These are phyloP conservation scores for Terana coerulea DNA, from an alignment of 768 basidiomycete species.

Conservation along the genomic window DNA sequence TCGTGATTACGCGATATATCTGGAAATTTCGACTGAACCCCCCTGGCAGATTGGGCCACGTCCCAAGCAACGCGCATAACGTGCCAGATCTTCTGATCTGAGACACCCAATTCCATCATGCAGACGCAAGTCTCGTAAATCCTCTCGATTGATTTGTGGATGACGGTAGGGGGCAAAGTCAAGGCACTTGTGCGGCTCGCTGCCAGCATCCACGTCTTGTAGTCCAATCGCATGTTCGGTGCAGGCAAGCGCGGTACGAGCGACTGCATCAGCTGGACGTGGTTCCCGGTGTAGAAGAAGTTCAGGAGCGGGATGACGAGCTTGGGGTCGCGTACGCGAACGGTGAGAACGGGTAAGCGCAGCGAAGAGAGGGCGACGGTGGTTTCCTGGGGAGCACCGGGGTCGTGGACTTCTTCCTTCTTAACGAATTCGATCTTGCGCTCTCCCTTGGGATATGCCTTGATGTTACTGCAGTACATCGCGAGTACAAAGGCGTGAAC, in stretches of 20 bases:
- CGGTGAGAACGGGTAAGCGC: conserved; percentile 1
- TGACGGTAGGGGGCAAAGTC: background rate
- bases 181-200: background rate
- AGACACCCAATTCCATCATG: conserved; percentile 41
- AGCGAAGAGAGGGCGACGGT: background rate
- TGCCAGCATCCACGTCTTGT: background rate
- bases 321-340: background rate
- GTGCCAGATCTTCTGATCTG: conserved; percentile 38
- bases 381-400: background rate
- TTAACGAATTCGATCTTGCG: background rate
- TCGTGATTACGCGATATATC: background rate
- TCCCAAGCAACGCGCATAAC: conserved; percentile 44
- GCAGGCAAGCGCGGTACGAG: background rate
- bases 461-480: conserved; percentile 3
- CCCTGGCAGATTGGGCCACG: conserved; percentile 34
- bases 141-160: background rate
- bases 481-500: conserved; percentile 6
- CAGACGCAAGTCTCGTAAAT: conserved; percentile 35
- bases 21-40: conserved; percentile 2
- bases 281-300: background rate
- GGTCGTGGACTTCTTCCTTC: background rate
- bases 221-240: background rate
- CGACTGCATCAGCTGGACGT: background rate
- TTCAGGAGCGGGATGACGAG: background rate
- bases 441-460: background rate